Evolutionary conservation across 176 grass and related monocot species (phyloP).

Genomic region (Eragrostis nindensis): DNA sequence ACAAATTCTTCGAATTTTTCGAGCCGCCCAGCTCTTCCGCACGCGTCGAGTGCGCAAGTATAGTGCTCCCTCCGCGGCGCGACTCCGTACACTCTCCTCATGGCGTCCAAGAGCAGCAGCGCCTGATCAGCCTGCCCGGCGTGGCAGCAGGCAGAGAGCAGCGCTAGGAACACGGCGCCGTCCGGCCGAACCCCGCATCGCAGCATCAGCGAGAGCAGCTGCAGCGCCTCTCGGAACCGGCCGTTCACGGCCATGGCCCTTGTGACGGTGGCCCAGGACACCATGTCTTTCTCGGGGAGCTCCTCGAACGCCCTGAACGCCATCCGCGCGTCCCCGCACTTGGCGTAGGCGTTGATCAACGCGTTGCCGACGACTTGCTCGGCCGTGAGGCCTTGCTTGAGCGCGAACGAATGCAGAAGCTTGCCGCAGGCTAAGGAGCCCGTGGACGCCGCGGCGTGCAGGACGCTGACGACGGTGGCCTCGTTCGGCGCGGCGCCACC

Average conservation of each 20-base stretch:
- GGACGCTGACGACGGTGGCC: slow-evolving; percentile 47
- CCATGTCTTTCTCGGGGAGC: slow-evolving; percentile 43
- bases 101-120: slow-evolving; percentile 41
- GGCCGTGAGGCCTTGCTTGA: slow-evolving; percentile 36
- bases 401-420: slow-evolving; percentile 36
- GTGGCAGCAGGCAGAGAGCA: slow-evolving; percentile 61
- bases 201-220: slow-evolving; percentile 64
- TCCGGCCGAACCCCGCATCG: slow-evolving; percentile 45
- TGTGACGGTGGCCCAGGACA: slow-evolving; percentile 59
- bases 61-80: slow-evolving; percentile 48
- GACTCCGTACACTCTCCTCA: slow-evolving; percentile 54
- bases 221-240: slow-evolving; percentile 40
- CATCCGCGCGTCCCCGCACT: slow-evolving; percentile 51
- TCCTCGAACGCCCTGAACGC: slow-evolving; percentile 50
- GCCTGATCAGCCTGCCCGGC: slow-evolving; percentile 37
- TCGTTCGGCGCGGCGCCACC: slow-evolving; percentile 37
- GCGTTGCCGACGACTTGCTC: slow-evolving; percentile 51
- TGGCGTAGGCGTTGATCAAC: slow-evolving; percentile 55
- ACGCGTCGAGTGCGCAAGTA: slow-evolving; percentile 62
- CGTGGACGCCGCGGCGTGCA: slow-evolving; percentile 42
- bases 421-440: slow-evolving; percentile 33
- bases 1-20: slow-evolving; percentile 32
- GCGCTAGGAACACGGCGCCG: slow-evolving; percentile 49
- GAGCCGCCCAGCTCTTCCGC: slow-evolving; percentile 41
- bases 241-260: slow-evolving; percentile 60